Percentiles rank a stretch among this genome's conserved stretches.
Conservation (phyloP, 129 eudicot species). For the Daucus carota region DNA sequence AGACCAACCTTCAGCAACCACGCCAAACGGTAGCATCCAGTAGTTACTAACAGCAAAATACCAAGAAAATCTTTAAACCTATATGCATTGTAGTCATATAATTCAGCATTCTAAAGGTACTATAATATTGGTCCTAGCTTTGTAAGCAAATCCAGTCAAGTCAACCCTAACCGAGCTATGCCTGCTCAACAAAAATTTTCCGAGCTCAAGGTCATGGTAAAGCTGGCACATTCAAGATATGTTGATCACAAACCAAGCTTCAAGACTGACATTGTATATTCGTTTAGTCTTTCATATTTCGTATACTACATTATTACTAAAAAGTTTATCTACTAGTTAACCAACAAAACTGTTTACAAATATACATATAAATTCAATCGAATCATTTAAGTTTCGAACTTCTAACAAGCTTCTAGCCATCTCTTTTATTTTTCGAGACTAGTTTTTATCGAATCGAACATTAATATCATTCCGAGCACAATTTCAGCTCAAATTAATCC, state of each 20-base stretch:
- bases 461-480: too few species aligned
- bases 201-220: background rate
- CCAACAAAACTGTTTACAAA: too few species aligned
- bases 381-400: too few species aligned
- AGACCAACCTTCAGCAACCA: background rate
- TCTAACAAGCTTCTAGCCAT: too few species aligned
- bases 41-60: background rate
- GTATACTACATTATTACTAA: too few species aligned
- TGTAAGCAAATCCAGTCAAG: background rate
- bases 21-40: background rate
- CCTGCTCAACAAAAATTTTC: background rate
- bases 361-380: too few species aligned
- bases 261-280: too few species aligned
- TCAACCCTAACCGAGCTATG: background rate
- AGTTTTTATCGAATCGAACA: too few species aligned
- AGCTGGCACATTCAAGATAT: background rate
- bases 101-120: background rate
- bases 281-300: too few species aligned
- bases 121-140: background rate
- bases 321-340: too few species aligned
- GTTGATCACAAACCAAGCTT: background rate
- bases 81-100: background rate
- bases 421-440: too few species aligned
- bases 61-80: background rate
- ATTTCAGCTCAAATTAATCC: too few species aligned